Evolutionary conservation across 352 stramenopile species (phyloP).

Genomic region (Phytopythium aichiense): DNA sequence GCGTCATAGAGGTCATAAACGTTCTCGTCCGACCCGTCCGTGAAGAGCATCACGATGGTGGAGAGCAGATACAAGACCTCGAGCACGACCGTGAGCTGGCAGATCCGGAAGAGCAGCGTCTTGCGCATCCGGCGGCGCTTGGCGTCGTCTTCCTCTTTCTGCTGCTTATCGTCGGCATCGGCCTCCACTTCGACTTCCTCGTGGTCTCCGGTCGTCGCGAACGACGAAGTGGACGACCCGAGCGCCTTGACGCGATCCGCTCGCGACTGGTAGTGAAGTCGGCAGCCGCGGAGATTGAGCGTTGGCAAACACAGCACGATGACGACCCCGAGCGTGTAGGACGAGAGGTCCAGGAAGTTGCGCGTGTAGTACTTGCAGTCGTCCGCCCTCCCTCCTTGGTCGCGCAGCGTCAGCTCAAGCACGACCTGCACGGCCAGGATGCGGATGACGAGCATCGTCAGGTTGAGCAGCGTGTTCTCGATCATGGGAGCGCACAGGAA

Average conservation of each 20-base stretch:
- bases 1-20: slow-evolving; percentile 28
- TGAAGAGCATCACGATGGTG: slow-evolving; percentile 42
- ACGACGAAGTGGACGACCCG: slow-evolving; percentile 18
- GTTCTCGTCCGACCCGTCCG: slow-evolving; percentile 30
- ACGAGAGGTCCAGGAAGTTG: slow-evolving; percentile 62
- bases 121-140: slow-evolving; percentile 49
- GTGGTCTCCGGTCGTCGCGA: slow-evolving; percentile 19
- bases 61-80: slow-evolving; percentile 71
- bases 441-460: slow-evolving; percentile 48
- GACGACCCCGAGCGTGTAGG: slow-evolving; percentile 56
- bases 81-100: slow-evolving; percentile 72
- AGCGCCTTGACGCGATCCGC: slow-evolving; percentile 15
- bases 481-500: slow-evolving; percentile 72
- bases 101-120: slow-evolving; percentile 66
- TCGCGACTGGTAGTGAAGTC: slow-evolving; percentile 37
- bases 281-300: slow-evolving; percentile 53
- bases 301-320: slow-evolving; percentile 65
- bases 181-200: slow-evolving; percentile 17
- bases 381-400: slow-evolving; percentile 16
- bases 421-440: slow-evolving; percentile 47
- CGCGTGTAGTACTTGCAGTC: slow-evolving; percentile 50
- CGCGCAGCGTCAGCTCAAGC: slow-evolving; percentile 26
- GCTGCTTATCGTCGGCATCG: slow-evolving; percentile 23
- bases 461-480: slow-evolving; percentile 68
- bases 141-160: slow-evolving; percentile 31